Base-by-base conservation (phyloP, 345 rosid species). In the Adansonia digitata region DNA sequence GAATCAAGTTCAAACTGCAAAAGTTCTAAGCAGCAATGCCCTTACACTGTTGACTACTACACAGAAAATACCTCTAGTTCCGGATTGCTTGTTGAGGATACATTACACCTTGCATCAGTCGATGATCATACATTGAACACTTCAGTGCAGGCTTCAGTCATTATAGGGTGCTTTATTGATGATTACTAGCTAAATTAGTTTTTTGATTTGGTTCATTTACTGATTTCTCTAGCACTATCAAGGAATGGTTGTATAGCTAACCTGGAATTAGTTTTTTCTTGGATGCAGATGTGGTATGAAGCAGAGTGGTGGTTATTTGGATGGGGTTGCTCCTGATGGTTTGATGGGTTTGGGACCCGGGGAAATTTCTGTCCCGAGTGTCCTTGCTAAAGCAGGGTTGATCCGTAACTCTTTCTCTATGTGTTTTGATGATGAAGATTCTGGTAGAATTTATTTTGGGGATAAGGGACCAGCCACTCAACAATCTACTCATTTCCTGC, bases 271-370 rank as follows among this genome's bases (percentile, higher is more conserved):
- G 24, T n/a, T 74, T 59, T 75, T 46, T 67, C 59, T 74, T 71
- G 34, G 59, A 59, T 31, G 73, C 82, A 94, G 98, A 77, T 94
- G 98, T 87, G 98, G 97, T 73, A 90, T 83, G 92, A 94, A 86
- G 82, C 97, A 94, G 83, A 92, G 86, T 78, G 98, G 98, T 39
- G 87, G 56, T 6, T 94, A 86, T 82, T 82, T 94, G 83, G 82
- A 83, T 51, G 97, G 96, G 31, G 83, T 78, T 80, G 97, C 97
- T 66, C 97, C 97, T 69, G 97, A 94, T 83, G 98, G 98, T 78
- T 86, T 94, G 72, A 81, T 90, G 94, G 98, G 97, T 42, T 84
- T 94, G 82, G 98, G 98, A 29, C 88, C 77, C 72, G 85, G 89
- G 48, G 94, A 90, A 22, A 84, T 87, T 75, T 88, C 97, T 46